Evolutionary conservation across 176 grass and related monocot genomes (phyloP).

Genomic region (Guadua angustifolia): DNA sequence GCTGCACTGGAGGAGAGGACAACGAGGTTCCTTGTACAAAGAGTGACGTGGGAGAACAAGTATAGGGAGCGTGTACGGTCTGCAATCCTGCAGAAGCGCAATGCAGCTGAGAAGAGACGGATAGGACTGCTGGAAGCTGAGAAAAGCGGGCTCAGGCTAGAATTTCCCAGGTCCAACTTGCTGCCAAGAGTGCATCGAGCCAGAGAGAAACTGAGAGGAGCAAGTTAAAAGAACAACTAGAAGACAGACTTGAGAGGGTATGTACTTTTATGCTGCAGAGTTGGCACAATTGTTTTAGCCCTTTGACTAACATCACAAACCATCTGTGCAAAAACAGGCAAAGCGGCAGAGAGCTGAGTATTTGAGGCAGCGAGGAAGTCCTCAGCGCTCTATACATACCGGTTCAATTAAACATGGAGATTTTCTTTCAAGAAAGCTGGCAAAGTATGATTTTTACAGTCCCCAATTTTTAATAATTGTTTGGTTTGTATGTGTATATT

Average conservation of each 20-base stretch:
- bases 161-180: slow-evolving; percentile 59
- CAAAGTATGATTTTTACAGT: slow-evolving; percentile 53
- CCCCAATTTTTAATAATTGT: slow-evolving; percentile 21
- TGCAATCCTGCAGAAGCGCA: slow-evolving; percentile 75
- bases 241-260: slow-evolving; percentile 82
- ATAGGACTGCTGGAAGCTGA: slow-evolving; percentile 70
- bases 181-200: slow-evolving; percentile 58
- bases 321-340: slow-evolving; percentile 55
- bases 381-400: slow-evolving; percentile 42
- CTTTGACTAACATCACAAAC: slow-evolving; percentile 30
- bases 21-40: slow-evolving; percentile 60
- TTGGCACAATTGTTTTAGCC: slow-evolving; percentile 18
- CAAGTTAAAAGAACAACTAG: slow-evolving; percentile 74
- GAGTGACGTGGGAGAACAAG: slow-evolving; percentile 59
- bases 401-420: slow-evolving; percentile 61
- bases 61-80: slow-evolving; percentile 83
- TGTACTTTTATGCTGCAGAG: slow-evolving; percentile 14
- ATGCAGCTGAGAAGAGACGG: slow-evolving; percentile 75
- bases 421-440: slow-evolving; percentile 81
- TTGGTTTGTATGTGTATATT: slow-evolving; percentile 29
- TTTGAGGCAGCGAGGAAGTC: slow-evolving; percentile 71
- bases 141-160: slow-evolving; percentile 63
- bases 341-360: slow-evolving; percentile 69
- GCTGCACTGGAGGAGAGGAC: slow-evolving; percentile 78
- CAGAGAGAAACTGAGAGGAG: slow-evolving; percentile 72